A percentile compares a stretch with the other conserved stretches of the same genome.
These are phyloP conservation scores for Kalaharituber pfeilii DNA, from an alignment of 2,329 filamentous ascomycete genomes.

Conservation along the genomic window DNA sequence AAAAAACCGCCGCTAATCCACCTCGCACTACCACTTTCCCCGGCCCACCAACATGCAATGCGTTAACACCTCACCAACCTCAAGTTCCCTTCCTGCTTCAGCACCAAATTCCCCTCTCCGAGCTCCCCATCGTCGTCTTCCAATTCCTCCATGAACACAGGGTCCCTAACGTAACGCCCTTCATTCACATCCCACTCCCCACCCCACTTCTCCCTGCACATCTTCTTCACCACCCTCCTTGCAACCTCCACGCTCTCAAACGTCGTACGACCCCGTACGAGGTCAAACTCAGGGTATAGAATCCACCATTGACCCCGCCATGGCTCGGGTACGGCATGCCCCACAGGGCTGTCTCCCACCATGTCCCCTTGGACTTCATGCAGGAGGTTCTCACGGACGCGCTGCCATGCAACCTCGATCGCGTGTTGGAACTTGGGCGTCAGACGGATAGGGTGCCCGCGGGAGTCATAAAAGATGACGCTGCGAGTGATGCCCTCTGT, in stretches of 20 bases:
- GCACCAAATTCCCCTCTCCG: no score
- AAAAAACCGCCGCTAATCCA: no score
- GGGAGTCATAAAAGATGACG: not conserved
- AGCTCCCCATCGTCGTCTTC: not conserved
- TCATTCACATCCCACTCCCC: not conserved
- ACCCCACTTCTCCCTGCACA: not conserved
- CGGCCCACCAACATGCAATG: no score
- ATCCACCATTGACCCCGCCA: not conserved
- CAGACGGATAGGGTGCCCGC: not conserved
- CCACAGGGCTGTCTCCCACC: not conserved
- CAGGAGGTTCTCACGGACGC: not conserved
- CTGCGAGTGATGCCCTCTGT: not conserved
- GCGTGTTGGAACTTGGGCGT: not conserved
- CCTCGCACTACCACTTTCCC: no score
- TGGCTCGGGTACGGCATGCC: not conserved
- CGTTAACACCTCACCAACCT: no score
- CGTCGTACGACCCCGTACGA: not conserved
- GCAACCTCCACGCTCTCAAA: conserved; percentile 1
- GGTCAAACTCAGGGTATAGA: not conserved
- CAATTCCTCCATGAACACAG: not conserved
- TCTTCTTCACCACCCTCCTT: not conserved
- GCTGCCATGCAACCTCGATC: not conserved
- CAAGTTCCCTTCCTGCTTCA: no score
- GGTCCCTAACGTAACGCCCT: not conserved
- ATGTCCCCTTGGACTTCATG: not conserved